Evolutionary conservation across 495 filamentous ascomycete species (phyloP).

Genomic region (Lindgomyces ingoldianus): DNA sequence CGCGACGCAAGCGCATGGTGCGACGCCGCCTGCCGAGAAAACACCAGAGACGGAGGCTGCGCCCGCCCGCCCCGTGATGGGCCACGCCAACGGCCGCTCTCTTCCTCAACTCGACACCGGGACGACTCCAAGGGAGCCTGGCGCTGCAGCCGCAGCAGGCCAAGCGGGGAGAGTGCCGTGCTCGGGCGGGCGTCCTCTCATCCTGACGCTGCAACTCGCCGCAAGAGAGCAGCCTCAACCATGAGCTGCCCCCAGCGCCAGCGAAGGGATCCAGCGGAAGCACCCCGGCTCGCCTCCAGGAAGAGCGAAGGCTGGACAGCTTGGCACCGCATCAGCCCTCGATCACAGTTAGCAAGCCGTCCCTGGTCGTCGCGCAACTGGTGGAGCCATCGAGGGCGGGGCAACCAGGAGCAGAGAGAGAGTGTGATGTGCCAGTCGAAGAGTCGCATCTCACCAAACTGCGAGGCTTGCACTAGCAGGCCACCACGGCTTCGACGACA

Average conservation of each 20-base stretch:
- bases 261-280: slow-evolving; percentile 12
- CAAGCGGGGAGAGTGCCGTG: background rate
- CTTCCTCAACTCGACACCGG: background rate
- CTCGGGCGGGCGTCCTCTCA: slow-evolving; percentile 9
- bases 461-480: background rate
- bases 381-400: background rate
- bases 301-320: slow-evolving; percentile 9
- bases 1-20: slow-evolving; percentile 28
- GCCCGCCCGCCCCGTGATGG: background rate
- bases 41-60: background rate
- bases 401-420: background rate
- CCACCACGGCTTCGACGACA: background rate
- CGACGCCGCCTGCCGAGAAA: background rate
- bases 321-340: slow-evolving; percentile 14
- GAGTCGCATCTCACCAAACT: slow-evolving; percentile 9
- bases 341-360: slow-evolving; percentile 10
- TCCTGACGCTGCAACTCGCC: background rate
- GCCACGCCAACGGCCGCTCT: background rate
- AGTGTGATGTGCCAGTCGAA: slow-evolving; percentile 3
- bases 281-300: slow-evolving; percentile 30
- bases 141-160: slow-evolving; percentile 3
- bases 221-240: slow-evolving; percentile 4
- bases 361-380: background rate
- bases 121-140: background rate
- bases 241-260: background rate